Percentiles rank a stretch among this genome's conserved stretches.
Evolutionary conservation across 148 eudicot genomes (phyloP).

Genomic region (Suaeda aralocaspica): DNA sequence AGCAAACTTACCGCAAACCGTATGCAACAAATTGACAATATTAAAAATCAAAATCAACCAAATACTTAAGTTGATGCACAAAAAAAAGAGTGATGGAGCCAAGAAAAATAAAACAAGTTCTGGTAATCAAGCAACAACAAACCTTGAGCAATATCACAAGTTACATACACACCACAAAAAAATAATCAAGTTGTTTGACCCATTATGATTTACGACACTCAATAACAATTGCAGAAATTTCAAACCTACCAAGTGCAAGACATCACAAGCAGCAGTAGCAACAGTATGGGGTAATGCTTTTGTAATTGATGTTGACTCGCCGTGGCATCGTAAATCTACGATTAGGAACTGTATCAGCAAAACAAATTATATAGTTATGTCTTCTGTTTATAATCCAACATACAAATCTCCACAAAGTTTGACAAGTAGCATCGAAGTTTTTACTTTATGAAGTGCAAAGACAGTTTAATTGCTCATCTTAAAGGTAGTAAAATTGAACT

Average conservation of each 20-base stretch:
- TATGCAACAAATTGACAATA: too few relatives aligned
- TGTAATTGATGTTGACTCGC: slow-evolving; percentile 70
- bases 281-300: slow-evolving; percentile 71
- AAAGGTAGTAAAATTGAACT: too few relatives aligned
- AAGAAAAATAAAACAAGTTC: too few relatives aligned
- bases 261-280: slow-evolving; percentile 84
- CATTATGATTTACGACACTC: background rate
- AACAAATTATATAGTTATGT: slow-evolving; percentile 5
- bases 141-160: background rate
- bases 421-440: too few relatives aligned
- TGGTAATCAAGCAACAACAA: too few relatives aligned
- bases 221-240: background rate
- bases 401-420: background rate
- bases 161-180: background rate
- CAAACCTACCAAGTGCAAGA: slow-evolving; percentile 63
- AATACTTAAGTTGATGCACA: too few relatives aligned
- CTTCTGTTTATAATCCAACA: background rate
- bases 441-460: too few relatives aligned
- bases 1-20: too few relatives aligned
- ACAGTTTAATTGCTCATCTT: too few relatives aligned
- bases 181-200: background rate
- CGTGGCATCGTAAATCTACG: slow-evolving; percentile 89
- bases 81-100: too few relatives aligned
- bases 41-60: too few relatives aligned
- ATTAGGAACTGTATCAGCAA: slow-evolving; percentile 63